Percentiles rank a stretch among this genome's conserved stretches.
Conservation (phyloP, 768 basidiomycete species). For the Tricholoma saponaceum region DNA sequence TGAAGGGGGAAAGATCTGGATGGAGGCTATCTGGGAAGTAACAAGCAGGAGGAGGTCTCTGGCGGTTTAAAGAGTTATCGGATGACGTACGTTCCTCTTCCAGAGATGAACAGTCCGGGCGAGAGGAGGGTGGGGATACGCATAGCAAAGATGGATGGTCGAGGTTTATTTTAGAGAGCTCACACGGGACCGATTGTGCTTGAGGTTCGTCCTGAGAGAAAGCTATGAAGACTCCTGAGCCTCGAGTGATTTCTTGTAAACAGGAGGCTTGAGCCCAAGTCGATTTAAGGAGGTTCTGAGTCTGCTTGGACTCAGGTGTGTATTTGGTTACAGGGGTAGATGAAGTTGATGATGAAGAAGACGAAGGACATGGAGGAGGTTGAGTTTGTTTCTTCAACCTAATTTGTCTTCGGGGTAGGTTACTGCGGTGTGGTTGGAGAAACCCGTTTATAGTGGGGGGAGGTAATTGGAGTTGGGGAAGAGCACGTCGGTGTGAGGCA, state of each 20-base stretch:
- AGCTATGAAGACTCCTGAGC: slow-evolving; percentile 5
- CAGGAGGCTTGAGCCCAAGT: neutral
- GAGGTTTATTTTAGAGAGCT: neutral
- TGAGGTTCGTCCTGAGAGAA: neutral
- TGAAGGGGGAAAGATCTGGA: neutral
- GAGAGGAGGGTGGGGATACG: neutral
- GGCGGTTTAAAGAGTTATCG: neutral
- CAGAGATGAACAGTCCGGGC: neutral
- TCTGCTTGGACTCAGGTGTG: neutral
- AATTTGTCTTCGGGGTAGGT: slow-evolving; percentile 3
- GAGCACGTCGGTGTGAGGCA: no score
- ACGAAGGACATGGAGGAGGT: neutral
- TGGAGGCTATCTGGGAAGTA: neutral
- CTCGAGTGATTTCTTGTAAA: slow-evolving; percentile 2
- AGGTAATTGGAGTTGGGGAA: no score
- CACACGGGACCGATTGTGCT: neutral
- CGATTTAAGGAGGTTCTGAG: neutral
- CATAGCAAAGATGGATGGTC: neutral
- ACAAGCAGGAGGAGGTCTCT: neutral
- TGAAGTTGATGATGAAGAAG: neutral
- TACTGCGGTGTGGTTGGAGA: slow-evolving; percentile 6
- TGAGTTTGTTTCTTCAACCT: neutral
- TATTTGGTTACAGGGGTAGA: neutral
- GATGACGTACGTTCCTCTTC: neutral
- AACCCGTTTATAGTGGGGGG: slow-evolving; percentile 4